Percentiles rank a stretch among this genome's conserved stretches.
phyloP scores from a whole-genome alignment of 805 yeast genomes.

The Cyberlindnera mycetangii region DNA sequence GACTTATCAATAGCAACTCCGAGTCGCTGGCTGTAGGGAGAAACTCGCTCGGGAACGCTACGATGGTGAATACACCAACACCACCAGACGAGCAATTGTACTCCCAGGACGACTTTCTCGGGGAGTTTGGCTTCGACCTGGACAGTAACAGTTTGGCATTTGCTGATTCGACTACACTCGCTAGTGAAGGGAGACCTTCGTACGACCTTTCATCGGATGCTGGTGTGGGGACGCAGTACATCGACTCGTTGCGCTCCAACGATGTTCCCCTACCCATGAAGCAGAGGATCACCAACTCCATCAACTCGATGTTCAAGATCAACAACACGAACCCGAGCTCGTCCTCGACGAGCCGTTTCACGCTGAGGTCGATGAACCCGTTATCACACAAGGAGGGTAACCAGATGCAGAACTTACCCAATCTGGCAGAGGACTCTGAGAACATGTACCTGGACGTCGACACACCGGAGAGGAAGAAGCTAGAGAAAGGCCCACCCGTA shows the following conservation, averaged over 20 bases:
- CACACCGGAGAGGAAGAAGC: neutral
- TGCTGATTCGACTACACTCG: constrained; percentile 24
- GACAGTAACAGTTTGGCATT: constrained; percentile 14
- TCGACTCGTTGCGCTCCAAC: constrained; percentile 35
- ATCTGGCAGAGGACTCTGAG: constrained; percentile 21
- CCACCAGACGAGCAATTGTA: constrained; percentile 17
- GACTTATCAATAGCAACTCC: neutral
- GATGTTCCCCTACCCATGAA: constrained; percentile 10
- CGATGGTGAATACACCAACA: constrained; percentile 13
- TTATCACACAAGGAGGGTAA: constrained; percentile 25
- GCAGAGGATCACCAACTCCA: constrained; percentile 19
- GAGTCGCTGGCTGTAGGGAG: neutral
- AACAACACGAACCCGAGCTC: constrained; percentile 14
- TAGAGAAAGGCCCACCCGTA: constrained; percentile 13
- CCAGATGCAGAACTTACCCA: constrained; percentile 11
- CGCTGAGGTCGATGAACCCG: constrained; percentile 35
- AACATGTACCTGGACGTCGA: constrained; percentile 12
- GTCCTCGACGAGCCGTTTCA: constrained; percentile 26
- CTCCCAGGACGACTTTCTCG: constrained; percentile 13
- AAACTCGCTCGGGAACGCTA: constrained; percentile 10
- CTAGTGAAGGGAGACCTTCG: constrained; percentile 27
- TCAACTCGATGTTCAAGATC: constrained; percentile 25
- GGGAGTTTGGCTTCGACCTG: constrained; percentile 16
- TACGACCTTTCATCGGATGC: constrained; percentile 27
- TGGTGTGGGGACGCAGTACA: constrained; percentile 37